phyloP scores from a whole-genome alignment of 257 asterid genomes.

The Solanum sitiens region DNA sequence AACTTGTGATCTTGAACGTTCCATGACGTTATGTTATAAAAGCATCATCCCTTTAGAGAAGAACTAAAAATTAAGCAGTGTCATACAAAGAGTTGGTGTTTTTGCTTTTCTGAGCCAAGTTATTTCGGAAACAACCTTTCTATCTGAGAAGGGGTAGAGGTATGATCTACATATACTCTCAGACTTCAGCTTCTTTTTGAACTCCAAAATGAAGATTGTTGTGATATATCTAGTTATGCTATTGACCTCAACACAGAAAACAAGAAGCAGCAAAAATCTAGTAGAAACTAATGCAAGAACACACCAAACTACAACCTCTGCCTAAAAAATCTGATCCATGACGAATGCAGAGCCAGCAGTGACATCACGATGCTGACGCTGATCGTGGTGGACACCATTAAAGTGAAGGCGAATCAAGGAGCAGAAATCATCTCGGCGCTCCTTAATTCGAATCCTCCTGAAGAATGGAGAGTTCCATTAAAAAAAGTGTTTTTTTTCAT shows the following conservation, averaged over 20 bases:
- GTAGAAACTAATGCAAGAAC: slow-evolving; percentile 29
- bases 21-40: background rate
- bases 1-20: background rate
- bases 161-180: background rate
- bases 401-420: background rate
- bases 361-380: slow-evolving; percentile 6
- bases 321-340: slow-evolving; percentile 20
- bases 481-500: background rate
- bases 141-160: background rate
- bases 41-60: background rate
- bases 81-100: background rate
- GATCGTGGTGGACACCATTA: slow-evolving; percentile 6
- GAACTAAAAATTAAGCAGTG: background rate
- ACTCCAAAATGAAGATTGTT: background rate
- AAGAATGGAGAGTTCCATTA: background rate
- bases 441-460: background rate
- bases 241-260: background rate
- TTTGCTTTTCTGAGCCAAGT: background rate
- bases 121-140: background rate
- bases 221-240: background rate
- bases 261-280: background rate
- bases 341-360: slow-evolving; percentile 16
- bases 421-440: background rate
- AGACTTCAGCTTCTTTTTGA: background rate
- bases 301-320: slow-evolving; percentile 56